Evolutionary conservation across 768 basidiomycete genomes (phyloP).

Genomic region (Cystobasidium ongulense): DNA sequence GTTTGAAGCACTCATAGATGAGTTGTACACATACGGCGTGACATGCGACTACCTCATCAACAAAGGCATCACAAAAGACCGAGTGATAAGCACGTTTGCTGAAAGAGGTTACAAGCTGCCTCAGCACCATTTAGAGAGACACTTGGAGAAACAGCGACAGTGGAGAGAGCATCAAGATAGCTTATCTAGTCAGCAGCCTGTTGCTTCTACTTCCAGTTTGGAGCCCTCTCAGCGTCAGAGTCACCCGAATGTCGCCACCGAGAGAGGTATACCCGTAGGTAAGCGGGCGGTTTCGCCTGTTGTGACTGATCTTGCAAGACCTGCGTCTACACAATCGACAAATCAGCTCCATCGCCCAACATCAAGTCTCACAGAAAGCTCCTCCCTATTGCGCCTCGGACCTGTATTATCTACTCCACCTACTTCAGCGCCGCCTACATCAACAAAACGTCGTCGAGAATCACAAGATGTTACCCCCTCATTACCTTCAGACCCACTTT

Average conservation of each 20-base stretch:
- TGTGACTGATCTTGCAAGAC: not conserved
- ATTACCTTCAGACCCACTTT: not conserved
- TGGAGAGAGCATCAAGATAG: not conserved
- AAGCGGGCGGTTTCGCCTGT: not conserved
- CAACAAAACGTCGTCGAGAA: not conserved
- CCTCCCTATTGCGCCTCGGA: not conserved
- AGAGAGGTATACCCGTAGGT: not conserved
- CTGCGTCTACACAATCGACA: not conserved
- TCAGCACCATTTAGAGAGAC: not conserved
- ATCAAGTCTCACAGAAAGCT: not conserved
- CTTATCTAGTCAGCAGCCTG: not conserved
- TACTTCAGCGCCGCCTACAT: not conserved
- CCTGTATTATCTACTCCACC: not conserved
- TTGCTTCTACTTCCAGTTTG: not conserved
- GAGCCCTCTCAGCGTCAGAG: not conserved
- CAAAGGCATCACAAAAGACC: slow-evolving; percentile 9
- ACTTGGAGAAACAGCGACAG: slow-evolving; percentile 4
- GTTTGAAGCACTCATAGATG: not conserved
- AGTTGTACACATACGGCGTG: slow-evolving; percentile 9
- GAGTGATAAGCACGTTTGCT: not conserved
- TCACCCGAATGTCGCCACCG: not conserved
- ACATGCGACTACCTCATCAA: slow-evolving; percentile 6
- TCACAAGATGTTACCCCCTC: not conserved
- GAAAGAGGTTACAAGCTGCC: not conserved
- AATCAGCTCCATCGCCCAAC: not conserved